These are phyloP conservation scores for Huntiella savannae DNA, from an alignment of 2,329 filamentous ascomycete genomes.

Conservation along the genomic window DNA sequence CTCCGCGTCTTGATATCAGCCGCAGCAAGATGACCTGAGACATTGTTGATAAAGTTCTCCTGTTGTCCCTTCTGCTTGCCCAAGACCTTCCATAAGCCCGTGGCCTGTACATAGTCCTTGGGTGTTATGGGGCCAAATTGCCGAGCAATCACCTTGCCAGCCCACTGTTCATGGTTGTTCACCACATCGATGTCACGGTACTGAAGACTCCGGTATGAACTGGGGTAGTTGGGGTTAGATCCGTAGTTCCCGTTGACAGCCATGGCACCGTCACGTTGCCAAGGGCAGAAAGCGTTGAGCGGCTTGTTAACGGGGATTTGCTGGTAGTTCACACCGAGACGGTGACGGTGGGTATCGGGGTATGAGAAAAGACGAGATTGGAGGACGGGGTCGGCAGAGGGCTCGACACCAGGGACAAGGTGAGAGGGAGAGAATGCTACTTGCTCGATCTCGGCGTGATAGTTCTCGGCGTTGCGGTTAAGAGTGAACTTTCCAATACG, in stretches of 20 bases:
- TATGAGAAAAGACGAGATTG: slow-evolving; percentile 43
- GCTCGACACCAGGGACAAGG: slow-evolving; percentile 43
- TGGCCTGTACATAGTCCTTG: slow-evolving; percentile 31
- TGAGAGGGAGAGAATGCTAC: slow-evolving; percentile 45
- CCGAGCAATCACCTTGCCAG: slow-evolving; percentile 24
- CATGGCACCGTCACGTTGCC: slow-evolving; percentile 57
- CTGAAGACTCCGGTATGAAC: slow-evolving; percentile 26
- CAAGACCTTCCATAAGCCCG: slow-evolving; percentile 29
- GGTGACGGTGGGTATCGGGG: slow-evolving; percentile 42
- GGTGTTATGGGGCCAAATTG: slow-evolving; percentile 27
- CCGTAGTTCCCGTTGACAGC: slow-evolving; percentile 47
- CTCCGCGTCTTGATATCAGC: slow-evolving; percentile 35
- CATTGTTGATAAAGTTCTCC: slow-evolving; percentile 39
- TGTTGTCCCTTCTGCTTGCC: slow-evolving; percentile 35
- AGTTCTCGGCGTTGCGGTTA: slow-evolving; percentile 46
- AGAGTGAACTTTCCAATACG: slow-evolving; percentile 43
- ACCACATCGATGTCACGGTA: slow-evolving; percentile 24
- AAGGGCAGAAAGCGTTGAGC: slow-evolving; percentile 40
- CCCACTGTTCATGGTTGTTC: slow-evolving; percentile 28
- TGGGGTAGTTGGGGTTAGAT: slow-evolving; percentile 38
- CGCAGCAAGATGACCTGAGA: slow-evolving; percentile 34
- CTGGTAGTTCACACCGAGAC: slow-evolving; percentile 44
- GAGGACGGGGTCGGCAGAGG: slow-evolving; percentile 42
- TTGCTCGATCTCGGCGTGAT: slow-evolving; percentile 52
- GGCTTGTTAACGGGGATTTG: slow-evolving; percentile 44